These are phyloP conservation scores for Cladosporium sp. DNA, from an alignment of 2,329 filamentous ascomycete species.

Conservation along the genomic window DNA sequence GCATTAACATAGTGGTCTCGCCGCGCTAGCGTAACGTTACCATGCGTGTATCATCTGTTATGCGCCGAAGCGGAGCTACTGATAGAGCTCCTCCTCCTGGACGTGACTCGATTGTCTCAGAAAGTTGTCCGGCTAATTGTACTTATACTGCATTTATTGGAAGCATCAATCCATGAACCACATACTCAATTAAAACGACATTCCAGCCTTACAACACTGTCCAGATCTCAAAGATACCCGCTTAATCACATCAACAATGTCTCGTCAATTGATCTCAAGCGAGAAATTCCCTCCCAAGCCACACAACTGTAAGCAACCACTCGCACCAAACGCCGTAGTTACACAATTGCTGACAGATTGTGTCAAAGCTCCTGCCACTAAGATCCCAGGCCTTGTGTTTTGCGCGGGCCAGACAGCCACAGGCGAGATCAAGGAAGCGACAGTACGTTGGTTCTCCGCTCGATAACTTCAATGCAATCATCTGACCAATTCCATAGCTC, in stretches of 20 bases:
- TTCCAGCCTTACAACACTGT: neutral
- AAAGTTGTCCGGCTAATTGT: neutral
- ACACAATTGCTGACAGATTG: neutral
- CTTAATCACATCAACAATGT: constrained; percentile 30
- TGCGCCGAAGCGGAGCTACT: too few species aligned
- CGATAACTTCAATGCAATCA: neutral
- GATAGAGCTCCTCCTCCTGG: neutral
- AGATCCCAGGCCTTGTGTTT: constrained; percentile 46
- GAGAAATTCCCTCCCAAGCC: constrained; percentile 46
- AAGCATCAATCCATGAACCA: neutral
- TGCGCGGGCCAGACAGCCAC: constrained; percentile 48
- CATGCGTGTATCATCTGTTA: too few species aligned
- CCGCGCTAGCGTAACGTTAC: too few species aligned
- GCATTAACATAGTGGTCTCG: neutral
- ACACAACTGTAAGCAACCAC: constrained; percentile 38
- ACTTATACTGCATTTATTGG: neutral
- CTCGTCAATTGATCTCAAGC: constrained; percentile 44
- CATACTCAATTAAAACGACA: neutral
- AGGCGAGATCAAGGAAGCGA: constrained; percentile 46
- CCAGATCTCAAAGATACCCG: neutral
- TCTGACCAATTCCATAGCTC: neutral
- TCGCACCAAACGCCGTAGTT: constrained; percentile 6
- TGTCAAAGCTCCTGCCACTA: constrained; percentile 37
- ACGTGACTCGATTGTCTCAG: neutral
- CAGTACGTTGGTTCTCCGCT: constrained; percentile 25